Evolutionary conservation across 192 early-diverging fungal species (phyloP), one percentile per base, ranked within the genome.

Genomic region (Coemansia brasiliensis): DNA sequence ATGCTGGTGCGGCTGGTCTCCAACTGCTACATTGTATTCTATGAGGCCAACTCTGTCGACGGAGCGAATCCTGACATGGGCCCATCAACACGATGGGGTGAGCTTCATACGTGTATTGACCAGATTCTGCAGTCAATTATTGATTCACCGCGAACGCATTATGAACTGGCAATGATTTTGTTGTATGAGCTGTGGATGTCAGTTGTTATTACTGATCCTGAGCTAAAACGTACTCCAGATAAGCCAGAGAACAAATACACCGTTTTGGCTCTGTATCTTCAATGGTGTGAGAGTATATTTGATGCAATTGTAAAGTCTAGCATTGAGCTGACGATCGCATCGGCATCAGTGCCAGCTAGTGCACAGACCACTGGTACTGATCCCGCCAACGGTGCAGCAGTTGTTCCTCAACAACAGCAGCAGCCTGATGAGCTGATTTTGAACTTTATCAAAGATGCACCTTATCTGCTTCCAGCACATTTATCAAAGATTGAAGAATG

Each of bases 171-270:
- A 3, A 56, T 70, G 24, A 39, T 67, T 27, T 39, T 72, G 8
- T 41, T 79, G 21, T 79, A 79, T 37, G 75, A 79, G 69, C 39
- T 79, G 41, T 79, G 75, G 75, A 63, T 79, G 61, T 61, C 75
- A 10, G 69, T 79, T 1, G 52, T 61, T 10, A 56, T 61, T 20
- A 57, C 65, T 11, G 65, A 79, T 38, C 75, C 69, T 10, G 53
- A 68, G 17, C 51, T 71, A 49, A 15, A 50, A 16, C 45, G 51
- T 38, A 35, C 39, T 12, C 64, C 64, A 0, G 48, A 39, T 12
- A 39, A 37, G 13, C 21, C 54, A 7, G 46, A 18, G 0, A 22
- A 16, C 44, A 48, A 68, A 32, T 52, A 43, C 44, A 63, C 60
- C 20, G 40, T 55, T 15, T 46, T 72, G 22, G 55, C 69, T 13